Conservation (phyloP, 1,284 basidiomycete genomes). For the Salmacisia buchloeana region DNA sequence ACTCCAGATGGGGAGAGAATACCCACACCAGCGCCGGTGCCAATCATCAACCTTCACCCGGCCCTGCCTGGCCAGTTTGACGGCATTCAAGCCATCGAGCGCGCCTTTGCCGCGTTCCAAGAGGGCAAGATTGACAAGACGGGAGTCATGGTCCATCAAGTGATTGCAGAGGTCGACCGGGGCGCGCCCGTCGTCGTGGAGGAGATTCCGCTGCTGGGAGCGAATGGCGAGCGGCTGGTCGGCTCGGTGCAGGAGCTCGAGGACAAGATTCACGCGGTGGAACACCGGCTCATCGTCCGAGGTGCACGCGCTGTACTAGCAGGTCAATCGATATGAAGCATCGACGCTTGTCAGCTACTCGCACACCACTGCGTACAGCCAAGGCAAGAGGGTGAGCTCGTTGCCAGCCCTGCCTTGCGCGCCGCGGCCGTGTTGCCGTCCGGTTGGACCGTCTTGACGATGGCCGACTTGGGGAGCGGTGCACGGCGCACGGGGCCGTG, state of each 20-base stretch:
- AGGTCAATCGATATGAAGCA: too few relatives aligned
- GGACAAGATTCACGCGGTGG: conserved; percentile 70
- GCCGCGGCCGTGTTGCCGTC: too few relatives aligned
- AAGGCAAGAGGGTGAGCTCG: too few relatives aligned
- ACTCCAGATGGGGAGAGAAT: conserved; percentile 18
- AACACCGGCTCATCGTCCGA: conserved; percentile 88
- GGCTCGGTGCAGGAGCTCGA: conserved; percentile 69
- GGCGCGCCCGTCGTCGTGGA: conserved; percentile 79
- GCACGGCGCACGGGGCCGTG: too few relatives aligned
- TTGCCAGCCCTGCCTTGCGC: too few relatives aligned
- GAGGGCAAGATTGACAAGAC: conserved; percentile 59
- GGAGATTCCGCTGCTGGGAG: conserved; percentile 66
- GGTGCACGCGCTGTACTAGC: too few relatives aligned
- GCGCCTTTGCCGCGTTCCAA: conserved; percentile 82
- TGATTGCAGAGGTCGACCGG: conserved; percentile 86
- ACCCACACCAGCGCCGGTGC: conserved; percentile 57
- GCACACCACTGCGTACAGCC: too few relatives aligned
- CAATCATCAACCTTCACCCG: conserved; percentile 94
- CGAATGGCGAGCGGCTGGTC: too few relatives aligned
- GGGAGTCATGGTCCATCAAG: conserved; percentile 90
- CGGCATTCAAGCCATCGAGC: conserved; percentile 79
- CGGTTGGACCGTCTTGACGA: too few relatives aligned
- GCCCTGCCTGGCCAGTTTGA: conserved; percentile 92
- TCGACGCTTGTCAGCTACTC: too few relatives aligned
- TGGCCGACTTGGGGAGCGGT: too few relatives aligned